Evolutionary conservation across 2,329 filamentous ascomycete species (phyloP), one percentile per base, ranked within the genome.

Genomic region (Pochonia chlamydosporia): DNA sequence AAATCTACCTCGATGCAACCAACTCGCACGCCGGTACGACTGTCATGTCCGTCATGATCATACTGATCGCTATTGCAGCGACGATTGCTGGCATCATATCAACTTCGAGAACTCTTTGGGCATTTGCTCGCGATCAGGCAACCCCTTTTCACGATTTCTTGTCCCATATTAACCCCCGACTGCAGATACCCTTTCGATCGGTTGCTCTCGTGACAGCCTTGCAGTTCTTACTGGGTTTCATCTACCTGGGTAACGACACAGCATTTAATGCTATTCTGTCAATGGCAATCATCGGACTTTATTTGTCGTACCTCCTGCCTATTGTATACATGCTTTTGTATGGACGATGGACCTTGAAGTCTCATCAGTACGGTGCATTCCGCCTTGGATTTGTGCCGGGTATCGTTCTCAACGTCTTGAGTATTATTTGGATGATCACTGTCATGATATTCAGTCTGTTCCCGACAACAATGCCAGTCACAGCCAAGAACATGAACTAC

Each of bases 391-490:
- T 42, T 0, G 47, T 56, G 1, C 41, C 64, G 13, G 72, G 71
- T 1, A 47, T 56, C 0, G 47, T 60, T 1, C 41, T 67, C 33
- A 76, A 77, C 24, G n/a, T 64, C 0, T 46, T 74, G 6, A 63
- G 69, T 0, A 57, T 70, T 14, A 46, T 64, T 2, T 78, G 72
- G 71, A 64, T 74, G 18, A 37, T 63, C 0, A 49, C 76, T 6
- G 68, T 68, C 0, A 66, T 72, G 30, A 49, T 74, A 1, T 72
- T 76, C 35, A 72, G 71, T 52, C 71, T 63, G 1, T 72, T 76
- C 30, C 73, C 71, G 1, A 62, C 61, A 1, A 47, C 55, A 0
- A 59, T 68, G 54, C 73, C 71, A 0, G 67, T 71, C 0, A 69
- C 66, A 1, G 48, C 63, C 0, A 59, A 67, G 30, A 71, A 65